Conservation (phyloP, 257 asterid species). For the Apocynum venetum region DNA sequence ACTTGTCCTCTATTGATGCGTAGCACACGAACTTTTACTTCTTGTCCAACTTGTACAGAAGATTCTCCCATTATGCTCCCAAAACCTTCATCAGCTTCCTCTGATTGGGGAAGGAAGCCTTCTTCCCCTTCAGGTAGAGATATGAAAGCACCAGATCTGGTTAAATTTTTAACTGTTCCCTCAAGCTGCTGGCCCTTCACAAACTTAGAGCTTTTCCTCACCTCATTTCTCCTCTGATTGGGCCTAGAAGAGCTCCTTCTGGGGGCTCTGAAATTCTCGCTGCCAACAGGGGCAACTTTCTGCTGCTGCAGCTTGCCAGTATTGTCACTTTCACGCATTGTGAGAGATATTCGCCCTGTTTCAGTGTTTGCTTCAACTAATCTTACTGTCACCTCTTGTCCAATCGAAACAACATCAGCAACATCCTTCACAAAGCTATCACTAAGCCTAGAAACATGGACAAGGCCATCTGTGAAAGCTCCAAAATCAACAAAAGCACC, state of each 20-base stretch:
- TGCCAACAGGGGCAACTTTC: conserved; percentile 35
- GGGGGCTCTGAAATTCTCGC: conserved; percentile 61
- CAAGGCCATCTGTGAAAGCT: conserved; percentile 95
- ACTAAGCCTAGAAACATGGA: conserved; percentile 84
- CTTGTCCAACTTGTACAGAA: conserved; percentile 75
- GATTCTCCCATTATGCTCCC: conserved; percentile 61
- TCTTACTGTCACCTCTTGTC: conserved; percentile 92
- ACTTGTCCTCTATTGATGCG: conserved; percentile 74
- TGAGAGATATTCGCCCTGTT: conserved; percentile 78
- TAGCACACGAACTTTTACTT: conserved; percentile 80
- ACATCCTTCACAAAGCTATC: conserved; percentile 89
- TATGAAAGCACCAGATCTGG: conserved; percentile 81
- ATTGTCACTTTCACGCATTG: conserved; percentile 74
- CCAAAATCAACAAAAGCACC: conserved; percentile 99
- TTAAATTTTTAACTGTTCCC: conserved; percentile 78
- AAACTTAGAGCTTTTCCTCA: conserved; percentile 59
- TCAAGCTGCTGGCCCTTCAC: conserved; percentile 73
- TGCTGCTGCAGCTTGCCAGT: conserved; percentile 43
- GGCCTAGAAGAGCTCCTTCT: conserved; percentile 43
- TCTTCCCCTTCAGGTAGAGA: conserved; percentile 97
- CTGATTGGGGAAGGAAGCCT: conserved; percentile 81
- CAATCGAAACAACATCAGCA: conserved; percentile 65
- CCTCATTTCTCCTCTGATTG: conserved; percentile 54
- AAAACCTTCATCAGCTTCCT: conserved; percentile 66
- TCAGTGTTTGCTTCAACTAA: conserved; percentile 72